These are phyloP conservation scores for Candida pseudoglaebosa DNA, from an alignment of 805 yeast genomes.

Conservation along the genomic window DNA sequence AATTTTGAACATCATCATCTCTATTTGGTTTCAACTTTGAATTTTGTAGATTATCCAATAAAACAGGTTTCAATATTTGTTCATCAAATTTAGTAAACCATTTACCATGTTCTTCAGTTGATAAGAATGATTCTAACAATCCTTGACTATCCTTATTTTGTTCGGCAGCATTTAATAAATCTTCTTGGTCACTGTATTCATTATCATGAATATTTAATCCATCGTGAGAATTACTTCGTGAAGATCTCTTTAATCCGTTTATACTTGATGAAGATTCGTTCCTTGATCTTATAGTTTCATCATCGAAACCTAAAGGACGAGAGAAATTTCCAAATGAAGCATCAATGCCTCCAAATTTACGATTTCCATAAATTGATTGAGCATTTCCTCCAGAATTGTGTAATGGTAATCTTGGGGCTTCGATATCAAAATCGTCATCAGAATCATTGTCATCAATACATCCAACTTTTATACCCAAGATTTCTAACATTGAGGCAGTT, in stretches of 20 bases:
- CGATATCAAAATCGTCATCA: constrained; percentile 95
- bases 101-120: constrained; percentile 69
- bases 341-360: constrained; percentile 16
- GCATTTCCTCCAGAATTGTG: constrained; percentile 6
- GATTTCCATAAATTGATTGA: constrained; percentile 18
- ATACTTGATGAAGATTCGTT: constrained; percentile 26
- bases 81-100: constrained; percentile 96
- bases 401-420: constrained; percentile 51
- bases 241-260: constrained; percentile 12
- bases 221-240: constrained; percentile 15
- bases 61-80: constrained; percentile 86
- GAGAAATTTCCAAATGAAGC: constrained; percentile 5
- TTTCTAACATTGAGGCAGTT: constrained; percentile 96
- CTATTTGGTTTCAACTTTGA: constrained; percentile 9
- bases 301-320: constrained; percentile 2
- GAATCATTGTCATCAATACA: constrained; percentile 74
- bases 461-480: constrained; percentile 88
- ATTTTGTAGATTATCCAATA: constrained; percentile 57
- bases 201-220: constrained; percentile 21
- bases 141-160: constrained; percentile 18
- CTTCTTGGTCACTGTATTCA: constrained; percentile 36
- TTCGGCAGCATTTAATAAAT: constrained; percentile 19
- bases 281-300: constrained; percentile 19
- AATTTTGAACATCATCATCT: constrained; percentile 5
- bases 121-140: constrained; percentile 37